phyloP scores from a whole-genome alignment of 2,329 filamentous ascomycete species.

The Paecilomyces sp. region DNA sequence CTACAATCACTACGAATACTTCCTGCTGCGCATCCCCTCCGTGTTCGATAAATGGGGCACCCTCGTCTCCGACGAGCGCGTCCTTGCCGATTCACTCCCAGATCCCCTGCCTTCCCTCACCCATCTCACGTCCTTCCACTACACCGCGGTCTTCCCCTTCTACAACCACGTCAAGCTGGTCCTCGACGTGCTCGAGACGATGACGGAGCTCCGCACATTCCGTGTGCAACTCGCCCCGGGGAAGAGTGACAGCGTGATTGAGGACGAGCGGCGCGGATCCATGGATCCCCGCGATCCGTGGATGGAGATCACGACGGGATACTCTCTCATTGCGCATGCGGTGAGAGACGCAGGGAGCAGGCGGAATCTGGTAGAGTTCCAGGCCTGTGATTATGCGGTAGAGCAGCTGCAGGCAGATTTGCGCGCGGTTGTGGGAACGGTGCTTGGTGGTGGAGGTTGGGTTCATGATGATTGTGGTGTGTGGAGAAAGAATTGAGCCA shows the following conservation, averaged over 20 bases:
- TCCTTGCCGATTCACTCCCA: slow-evolving; percentile 12
- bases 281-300: slow-evolving; percentile 41
- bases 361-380: slow-evolving; percentile 17
- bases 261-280: slow-evolving; percentile 31
- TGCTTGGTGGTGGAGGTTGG: slow-evolving; percentile 19
- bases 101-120: slow-evolving; percentile 41
- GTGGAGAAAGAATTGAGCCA: slow-evolving; percentile 14
- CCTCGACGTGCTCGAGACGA: slow-evolving; percentile 37
- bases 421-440: slow-evolving; percentile 14
- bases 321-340: slow-evolving; percentile 38
- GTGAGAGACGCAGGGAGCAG: slow-evolving; percentile 18
- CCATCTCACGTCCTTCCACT: slow-evolving; percentile 39
- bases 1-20: slow-evolving; percentile 67
- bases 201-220: slow-evolving; percentile 47
- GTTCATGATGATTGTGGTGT: slow-evolving; percentile 20
- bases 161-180: slow-evolving; percentile 50
- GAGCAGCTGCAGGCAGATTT: slow-evolving; percentile 22
- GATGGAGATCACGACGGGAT: slow-evolving; percentile 49
- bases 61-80: slow-evolving; percentile 22
- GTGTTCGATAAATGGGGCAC: slow-evolving; percentile 45
- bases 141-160: slow-evolving; percentile 62
- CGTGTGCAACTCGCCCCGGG: slow-evolving; percentile 48
- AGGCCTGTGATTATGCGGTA: slow-evolving; percentile 23
- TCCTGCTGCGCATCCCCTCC: slow-evolving; percentile 56
- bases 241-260: slow-evolving; percentile 25